Base-by-base conservation (phyloP, 1,139 yeast species). In the Yamadazyma dushanensis region DNA sequence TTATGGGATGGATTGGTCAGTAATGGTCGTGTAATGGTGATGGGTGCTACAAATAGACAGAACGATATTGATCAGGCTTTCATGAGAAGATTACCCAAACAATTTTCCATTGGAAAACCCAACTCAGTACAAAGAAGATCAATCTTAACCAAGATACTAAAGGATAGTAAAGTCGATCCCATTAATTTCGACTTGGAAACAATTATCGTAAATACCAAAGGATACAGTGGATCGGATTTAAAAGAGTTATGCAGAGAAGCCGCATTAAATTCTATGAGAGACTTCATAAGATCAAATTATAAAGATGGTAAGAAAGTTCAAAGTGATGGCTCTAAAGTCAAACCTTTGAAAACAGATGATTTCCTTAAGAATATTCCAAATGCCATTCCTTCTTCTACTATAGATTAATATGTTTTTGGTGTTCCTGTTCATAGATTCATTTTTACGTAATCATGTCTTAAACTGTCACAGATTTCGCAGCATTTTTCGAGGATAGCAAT, bases 1-100 rank as follows among this genome's bases (percentile, higher is more conserved):
- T 68, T 92, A 39, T 92, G 98, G 97, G 98, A 92, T 59, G 98
- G 98, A 0, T 68, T 92, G 32, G 76, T 83, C 11, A 67, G 79
- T 22, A 79, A 79, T 37, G 96, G 96, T 2, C 71, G 95, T 36
- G 76, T 92, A 5, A 69, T 92, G 69, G 89, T 92, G 1, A 74
- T 92, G 54, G 98, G 98, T 4, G 98, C 98, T 10, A 92, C 98
- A 1, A 92, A 92, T 56, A 71, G 98, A 47, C 90, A 92, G 32
- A 76, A 78, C 44, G 98, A 92, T 56, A 92, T 92, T 37, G 98
- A 92, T 57, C 77, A 78, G 46, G 98, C 98, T 1, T 88, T 92
- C 56, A 68, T 90, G 60, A 76, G 98, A 61, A 76, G 98, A 55
- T 75, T 92, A 78, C 97, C 98, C 8, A 92, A 92, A 57, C 75